A percentile compares a stretch with the other conserved stretches of the same genome.
These are phyloP conservation scores for Clonostachys solani DNA, from an alignment of 2,329 filamentous ascomycete genomes.

Conservation along the genomic window DNA sequence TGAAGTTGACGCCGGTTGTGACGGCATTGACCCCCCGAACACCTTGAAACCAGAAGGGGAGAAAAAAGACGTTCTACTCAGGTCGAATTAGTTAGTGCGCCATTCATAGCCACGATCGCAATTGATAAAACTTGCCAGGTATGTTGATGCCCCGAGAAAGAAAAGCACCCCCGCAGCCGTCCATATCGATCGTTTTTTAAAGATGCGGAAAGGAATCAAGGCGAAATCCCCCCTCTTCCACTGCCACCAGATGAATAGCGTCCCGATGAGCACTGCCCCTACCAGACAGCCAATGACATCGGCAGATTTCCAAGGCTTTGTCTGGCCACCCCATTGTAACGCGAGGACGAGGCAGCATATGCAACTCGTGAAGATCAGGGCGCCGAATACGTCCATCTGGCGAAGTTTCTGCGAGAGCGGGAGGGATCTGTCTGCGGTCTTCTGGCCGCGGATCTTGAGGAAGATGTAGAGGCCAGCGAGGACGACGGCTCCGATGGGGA, in stretches of 20 bases:
- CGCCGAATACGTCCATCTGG: slow-evolving; percentile 44
- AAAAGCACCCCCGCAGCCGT: neutral
- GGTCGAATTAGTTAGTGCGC: no score
- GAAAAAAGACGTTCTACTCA: neutral
- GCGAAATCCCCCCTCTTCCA: neutral
- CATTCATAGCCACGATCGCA: no score
- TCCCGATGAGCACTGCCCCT: slow-evolving; percentile 37
- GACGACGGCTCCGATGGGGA: slow-evolving; percentile 42
- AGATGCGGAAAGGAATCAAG: neutral
- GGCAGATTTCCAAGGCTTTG: slow-evolving; percentile 43
- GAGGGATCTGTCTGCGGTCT: slow-evolving; percentile 20
- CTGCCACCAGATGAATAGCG: slow-evolving; percentile 27
- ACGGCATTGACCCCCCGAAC: slow-evolving; percentile 32
- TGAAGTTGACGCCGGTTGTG: slow-evolving; percentile 34
- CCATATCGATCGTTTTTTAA: neutral
- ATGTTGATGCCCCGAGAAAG: neutral
- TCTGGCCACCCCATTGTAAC: slow-evolving; percentile 50
- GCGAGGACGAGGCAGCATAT: slow-evolving; percentile 49
- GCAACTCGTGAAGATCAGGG: slow-evolving; percentile 41
- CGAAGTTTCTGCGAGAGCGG: slow-evolving; percentile 29
- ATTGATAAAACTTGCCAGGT: neutral
- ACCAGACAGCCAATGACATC: slow-evolving; percentile 46
- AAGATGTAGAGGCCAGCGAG: slow-evolving; percentile 42
- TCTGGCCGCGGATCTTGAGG: slow-evolving; percentile 26
- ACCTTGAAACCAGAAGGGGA: neutral